Evolutionary conservation across 192 early-diverging fungal genomes (phyloP), one percentile per base, ranked within the genome.

Genomic region (Entomortierella beljakovae): DNA sequence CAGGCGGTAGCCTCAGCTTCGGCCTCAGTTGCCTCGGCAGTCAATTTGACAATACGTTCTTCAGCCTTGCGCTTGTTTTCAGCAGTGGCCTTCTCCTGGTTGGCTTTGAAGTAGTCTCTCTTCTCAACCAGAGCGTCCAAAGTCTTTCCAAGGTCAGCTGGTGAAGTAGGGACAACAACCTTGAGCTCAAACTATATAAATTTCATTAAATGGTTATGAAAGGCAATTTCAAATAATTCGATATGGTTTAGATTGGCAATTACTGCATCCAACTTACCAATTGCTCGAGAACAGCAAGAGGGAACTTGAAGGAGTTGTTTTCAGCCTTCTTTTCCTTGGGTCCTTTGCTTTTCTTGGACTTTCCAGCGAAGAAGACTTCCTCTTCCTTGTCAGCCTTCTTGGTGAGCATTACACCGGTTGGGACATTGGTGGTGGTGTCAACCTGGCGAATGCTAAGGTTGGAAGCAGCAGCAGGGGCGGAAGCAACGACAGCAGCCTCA

Each of bases 61-160:
- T 96, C 90, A 51, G 94, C 97, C 80, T 91, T 91, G 64, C 85
- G 88, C 88, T 93, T 96, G 86, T 97, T 97, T 79, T 92, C 92
- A 9, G 81, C 88, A 57, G 96, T 97, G 18, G 87, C 88, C 61
- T 84, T 87, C 52, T 86, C 89, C 81, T 95, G 94, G 80, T 93
- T 90, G 46, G 89, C 89, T 54, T 92, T 68, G 84, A 86, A 98
- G 75, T 91, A 83, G 23, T 86, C 72, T 77, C 88, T 90, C 76
- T 92, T 91, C 34, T 81, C 90, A 61, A 85, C 84, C 43, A 98
- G 83, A 46, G 87, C 88, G 43, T 88, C 88, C 72, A 97, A 88
- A 26, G 95, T 86, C 33, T 79, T 82, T 6, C 88, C 84, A 20
- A 96, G 84, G 40, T 92, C 92, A 34, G 89, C 83, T 31, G 84